phyloP scores from a whole-genome alignment of 164 flowering plant species.

The Cinnamomum chago region DNA sequence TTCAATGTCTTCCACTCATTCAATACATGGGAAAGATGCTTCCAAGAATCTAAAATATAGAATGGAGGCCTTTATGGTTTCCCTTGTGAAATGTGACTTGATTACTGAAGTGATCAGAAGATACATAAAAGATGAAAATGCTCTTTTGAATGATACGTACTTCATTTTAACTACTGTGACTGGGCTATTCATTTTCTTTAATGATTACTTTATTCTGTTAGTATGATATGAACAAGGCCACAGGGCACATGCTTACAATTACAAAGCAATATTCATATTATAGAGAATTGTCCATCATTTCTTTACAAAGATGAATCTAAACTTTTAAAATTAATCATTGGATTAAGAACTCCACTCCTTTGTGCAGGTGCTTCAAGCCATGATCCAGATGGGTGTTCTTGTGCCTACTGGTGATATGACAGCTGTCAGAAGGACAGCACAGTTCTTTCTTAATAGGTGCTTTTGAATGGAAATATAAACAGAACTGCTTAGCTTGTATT shows the following conservation, averaged over 20 bases:
- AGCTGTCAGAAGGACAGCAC: constrained; percentile 93
- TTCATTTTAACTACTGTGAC: no score
- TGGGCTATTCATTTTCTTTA: no score
- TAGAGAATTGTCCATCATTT: not conserved
- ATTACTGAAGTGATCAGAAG: not conserved
- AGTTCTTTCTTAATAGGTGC: constrained; percentile 89
- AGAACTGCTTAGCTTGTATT: not conserved
- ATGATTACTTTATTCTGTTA: no score
- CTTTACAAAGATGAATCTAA: not conserved
- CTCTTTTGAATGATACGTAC: not conserved
- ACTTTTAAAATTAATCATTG: no score
- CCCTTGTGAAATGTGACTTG: not conserved
- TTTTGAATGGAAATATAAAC: not conserved
- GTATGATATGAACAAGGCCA: not conserved
- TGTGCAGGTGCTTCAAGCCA: constrained; percentile 84
- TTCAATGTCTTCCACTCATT: not conserved
- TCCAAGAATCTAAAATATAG: not conserved
- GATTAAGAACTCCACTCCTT: constrained; percentile 1
- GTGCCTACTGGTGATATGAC: constrained; percentile 99
- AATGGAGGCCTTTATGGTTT: not conserved
- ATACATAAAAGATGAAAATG: not conserved
- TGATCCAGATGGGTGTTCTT: constrained; percentile 97
- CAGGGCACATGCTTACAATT: not conserved
- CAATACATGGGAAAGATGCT: not conserved
- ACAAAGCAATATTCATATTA: not conserved